phyloP scores from a whole-genome alignment of 129 eudicot genomes.

The Ambrosia trifida region DNA sequence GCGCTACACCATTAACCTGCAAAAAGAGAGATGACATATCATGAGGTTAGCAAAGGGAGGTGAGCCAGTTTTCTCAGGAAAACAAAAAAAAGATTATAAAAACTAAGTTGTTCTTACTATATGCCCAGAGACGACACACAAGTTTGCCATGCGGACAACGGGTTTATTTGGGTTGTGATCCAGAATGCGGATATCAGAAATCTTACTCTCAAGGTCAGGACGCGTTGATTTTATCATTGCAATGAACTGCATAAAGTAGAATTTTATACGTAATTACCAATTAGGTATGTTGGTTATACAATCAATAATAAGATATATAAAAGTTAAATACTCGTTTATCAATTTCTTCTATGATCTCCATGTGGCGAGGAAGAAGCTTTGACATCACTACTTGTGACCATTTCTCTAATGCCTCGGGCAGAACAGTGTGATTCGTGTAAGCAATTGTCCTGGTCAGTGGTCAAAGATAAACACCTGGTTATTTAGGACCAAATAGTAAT shows the following conservation, averaged over 20 bases:
- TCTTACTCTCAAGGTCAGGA: constrained; percentile 83
- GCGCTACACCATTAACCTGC: constrained; percentile 99
- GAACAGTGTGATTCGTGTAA: constrained; percentile 98
- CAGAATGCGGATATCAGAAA: constrained; percentile 68
- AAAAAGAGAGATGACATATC: constrained; percentile 16
- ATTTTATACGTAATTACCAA: constrained; percentile 8
- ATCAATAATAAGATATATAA: constrained; percentile 1
- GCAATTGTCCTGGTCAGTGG: constrained; percentile 77
- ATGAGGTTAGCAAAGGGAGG: constrained; percentile 6
- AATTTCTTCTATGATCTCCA: constrained; percentile 97
- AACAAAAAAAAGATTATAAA: constrained; percentile 1
- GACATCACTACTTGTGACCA: constrained; percentile 97
- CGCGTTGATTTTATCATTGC: constrained; percentile 66
- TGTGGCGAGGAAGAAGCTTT: constrained; percentile 99
- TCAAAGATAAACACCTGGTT: constrained; percentile 21
- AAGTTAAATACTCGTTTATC: constrained; percentile 69
- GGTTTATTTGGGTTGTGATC: constrained; percentile 90
- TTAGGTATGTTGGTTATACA: constrained; percentile 4
- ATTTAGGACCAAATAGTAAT: constrained; percentile 21
- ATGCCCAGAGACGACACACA: constrained; percentile 97
- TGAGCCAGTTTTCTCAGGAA: background rate
- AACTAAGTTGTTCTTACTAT: constrained; percentile 48
- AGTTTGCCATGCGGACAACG: constrained; percentile 97
- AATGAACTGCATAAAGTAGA: constrained; percentile 56
- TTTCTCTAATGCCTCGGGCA: constrained; percentile 98